Conservation (phyloP, 352 stramenopile genomes). For the Globisporangium nagaii region DNA sequence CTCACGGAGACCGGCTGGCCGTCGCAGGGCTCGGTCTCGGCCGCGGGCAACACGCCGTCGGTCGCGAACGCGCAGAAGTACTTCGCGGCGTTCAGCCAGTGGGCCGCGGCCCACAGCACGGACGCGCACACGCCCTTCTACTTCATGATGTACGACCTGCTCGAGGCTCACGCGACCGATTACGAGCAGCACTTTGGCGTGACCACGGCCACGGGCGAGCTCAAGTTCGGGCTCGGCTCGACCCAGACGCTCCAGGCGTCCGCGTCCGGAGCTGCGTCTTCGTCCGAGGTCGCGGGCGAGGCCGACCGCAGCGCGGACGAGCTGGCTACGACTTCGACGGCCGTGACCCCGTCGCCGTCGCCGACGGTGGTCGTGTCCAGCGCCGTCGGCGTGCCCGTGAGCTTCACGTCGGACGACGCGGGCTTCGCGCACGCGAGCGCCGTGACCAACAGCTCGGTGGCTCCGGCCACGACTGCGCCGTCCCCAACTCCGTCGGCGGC, state of each 20-base stretch:
- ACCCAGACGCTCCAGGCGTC: too few species aligned
- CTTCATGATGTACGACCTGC: constrained; percentile 15
- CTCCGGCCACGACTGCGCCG: background rate
- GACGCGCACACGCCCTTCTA: constrained; percentile 5
- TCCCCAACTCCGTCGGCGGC: too few species aligned
- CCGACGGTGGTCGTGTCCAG: background rate
- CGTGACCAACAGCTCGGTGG: background rate
- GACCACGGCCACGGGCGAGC: background rate
- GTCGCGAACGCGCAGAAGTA: background rate
- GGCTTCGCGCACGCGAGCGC: background rate
- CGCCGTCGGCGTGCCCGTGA: background rate
- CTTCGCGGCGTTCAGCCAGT: constrained; percentile 2
- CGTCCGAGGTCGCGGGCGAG: background rate
- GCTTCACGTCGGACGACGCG: background rate
- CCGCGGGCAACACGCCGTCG: constrained; percentile 13
- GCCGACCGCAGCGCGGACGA: too few species aligned
- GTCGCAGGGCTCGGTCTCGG: constrained; percentile 10
- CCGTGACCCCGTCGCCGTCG: background rate
- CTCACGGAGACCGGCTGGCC: constrained; percentile 39
- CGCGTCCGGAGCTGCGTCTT: background rate
- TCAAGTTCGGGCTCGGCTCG: constrained; percentile 5
- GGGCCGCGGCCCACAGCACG: background rate
- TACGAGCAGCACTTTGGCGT: constrained; percentile 13
- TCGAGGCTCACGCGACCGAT: background rate
- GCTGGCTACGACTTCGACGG: too few species aligned